Evolutionary conservation across 1,284 basidiomycete genomes (phyloP).

Genomic region (Athelia psychrophila): DNA sequence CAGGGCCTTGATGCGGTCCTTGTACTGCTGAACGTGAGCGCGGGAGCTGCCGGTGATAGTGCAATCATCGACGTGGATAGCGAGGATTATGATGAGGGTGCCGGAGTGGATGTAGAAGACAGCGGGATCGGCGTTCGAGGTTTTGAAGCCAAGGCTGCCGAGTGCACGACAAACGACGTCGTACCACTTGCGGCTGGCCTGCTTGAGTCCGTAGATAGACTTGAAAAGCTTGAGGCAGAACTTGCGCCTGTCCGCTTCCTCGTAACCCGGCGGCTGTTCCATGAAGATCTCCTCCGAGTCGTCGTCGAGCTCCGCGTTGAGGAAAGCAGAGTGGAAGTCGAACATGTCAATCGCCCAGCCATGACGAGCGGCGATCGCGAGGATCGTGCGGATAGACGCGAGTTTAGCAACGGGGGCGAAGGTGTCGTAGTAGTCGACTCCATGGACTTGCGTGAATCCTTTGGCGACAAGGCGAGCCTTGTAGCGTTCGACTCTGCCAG

Average conservation of each 20-base stretch:
- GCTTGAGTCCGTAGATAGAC: constrained; percentile 20
- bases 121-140: constrained; percentile 21
- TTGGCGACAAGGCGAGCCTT: constrained; percentile 38
- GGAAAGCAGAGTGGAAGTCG: constrained; percentile 25
- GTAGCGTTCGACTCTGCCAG: constrained; percentile 23
- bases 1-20: constrained; percentile 16
- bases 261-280: constrained; percentile 14
- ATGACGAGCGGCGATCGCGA: constrained; percentile 22
- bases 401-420: constrained; percentile 29
- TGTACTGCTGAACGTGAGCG: constrained; percentile 15
- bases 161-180: constrained; percentile 8
- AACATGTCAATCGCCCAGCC: constrained; percentile 21
- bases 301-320: constrained; percentile 18
- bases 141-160: constrained; percentile 17
- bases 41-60: constrained; percentile 15
- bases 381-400: constrained; percentile 20
- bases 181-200: constrained; percentile 16
- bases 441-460: constrained; percentile 35
- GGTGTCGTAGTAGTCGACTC: constrained; percentile 38
- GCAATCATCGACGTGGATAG: constrained; percentile 31
- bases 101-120: constrained; percentile 21
- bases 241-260: neutral
- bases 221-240: constrained; percentile 9
- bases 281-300: constrained; percentile 20
- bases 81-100: constrained; percentile 20